A percentile compares a stretch with the other conserved stretches of the same genome.
Conservation (phyloP, 805 yeast genomes). For the Wilhelminamyces savonicus region DNA sequence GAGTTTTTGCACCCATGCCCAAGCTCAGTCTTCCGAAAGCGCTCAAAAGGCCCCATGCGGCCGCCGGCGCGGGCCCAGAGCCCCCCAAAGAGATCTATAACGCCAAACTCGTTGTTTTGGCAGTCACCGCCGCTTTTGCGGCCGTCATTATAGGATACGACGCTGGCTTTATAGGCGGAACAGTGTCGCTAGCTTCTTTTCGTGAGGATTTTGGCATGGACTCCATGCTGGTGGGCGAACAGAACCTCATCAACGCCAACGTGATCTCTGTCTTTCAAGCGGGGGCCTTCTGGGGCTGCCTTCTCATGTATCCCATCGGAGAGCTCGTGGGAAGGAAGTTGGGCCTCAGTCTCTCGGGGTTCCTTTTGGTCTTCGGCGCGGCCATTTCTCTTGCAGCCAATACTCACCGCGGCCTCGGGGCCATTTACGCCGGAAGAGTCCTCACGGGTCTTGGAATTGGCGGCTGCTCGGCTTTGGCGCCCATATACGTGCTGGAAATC, state of each 20-base stretch:
- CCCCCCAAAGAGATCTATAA: too few relatives aligned
- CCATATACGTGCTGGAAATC: constrained; percentile 30
- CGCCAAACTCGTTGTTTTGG: too few relatives aligned
- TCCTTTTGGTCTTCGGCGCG: constrained; percentile 28
- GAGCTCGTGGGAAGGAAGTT: constrained; percentile 27
- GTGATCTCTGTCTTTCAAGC: constrained; percentile 35
- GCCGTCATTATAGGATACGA: constrained; percentile 37
- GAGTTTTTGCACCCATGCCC: too few relatives aligned
- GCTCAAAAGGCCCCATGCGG: too few relatives aligned
- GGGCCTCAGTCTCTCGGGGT: constrained; percentile 25
- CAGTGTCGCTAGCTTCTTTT: constrained; percentile 28
- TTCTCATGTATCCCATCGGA: constrained; percentile 29
- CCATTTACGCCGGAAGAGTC: constrained; percentile 32
- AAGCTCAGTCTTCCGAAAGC: too few relatives aligned
- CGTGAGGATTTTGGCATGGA: constrained; percentile 26
- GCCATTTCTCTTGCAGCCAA: constrained; percentile 30
- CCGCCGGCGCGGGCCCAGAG: too few relatives aligned
- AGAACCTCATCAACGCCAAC: constrained; percentile 20
- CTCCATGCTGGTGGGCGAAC: constrained; percentile 11
- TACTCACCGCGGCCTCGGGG: constrained; percentile 21
- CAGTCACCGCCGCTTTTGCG: constrained; percentile 31
- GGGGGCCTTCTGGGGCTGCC: constrained; percentile 36
- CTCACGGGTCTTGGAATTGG: constrained; percentile 33
- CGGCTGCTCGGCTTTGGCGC: constrained; percentile 28
- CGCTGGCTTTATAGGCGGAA: constrained; percentile 36